Conservation (phyloP, 1,284 basidiomycete species). For the Sporisorium iseilematis-ciliati region DNA sequence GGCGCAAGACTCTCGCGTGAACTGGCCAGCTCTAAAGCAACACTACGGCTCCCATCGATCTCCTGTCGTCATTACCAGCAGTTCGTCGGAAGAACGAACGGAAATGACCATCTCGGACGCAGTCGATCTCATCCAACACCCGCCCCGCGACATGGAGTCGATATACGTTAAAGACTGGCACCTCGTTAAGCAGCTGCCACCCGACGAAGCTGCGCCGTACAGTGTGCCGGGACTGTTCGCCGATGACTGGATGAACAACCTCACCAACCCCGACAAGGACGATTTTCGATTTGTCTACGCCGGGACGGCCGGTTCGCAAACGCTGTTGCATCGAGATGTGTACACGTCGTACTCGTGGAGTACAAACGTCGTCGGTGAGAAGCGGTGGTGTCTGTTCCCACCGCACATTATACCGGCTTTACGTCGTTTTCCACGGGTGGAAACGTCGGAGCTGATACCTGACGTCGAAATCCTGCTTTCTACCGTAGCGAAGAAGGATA, state of each 20-base stretch:
- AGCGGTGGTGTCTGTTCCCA: slow-evolving; percentile 74
- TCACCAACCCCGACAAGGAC: slow-evolving; percentile 49
- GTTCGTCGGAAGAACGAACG: slow-evolving; percentile 14
- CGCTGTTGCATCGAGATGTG: slow-evolving; percentile 62
- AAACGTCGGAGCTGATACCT: slow-evolving; percentile 60
- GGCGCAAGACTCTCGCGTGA: neutral
- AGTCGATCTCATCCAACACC: slow-evolving; percentile 29
- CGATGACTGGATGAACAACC: slow-evolving; percentile 73
- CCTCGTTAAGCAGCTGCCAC: slow-evolving; percentile 69
- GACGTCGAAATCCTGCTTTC: slow-evolving; percentile 12
- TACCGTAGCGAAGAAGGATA: neutral
- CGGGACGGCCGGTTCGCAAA: slow-evolving; percentile 45
- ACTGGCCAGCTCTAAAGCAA: slow-evolving; percentile 34
- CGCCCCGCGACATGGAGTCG: slow-evolving; percentile 28
- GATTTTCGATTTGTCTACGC: slow-evolving; percentile 72
- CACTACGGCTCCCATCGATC: slow-evolving; percentile 41
- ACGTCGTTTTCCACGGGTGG: slow-evolving; percentile 59
- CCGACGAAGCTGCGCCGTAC: slow-evolving; percentile 69
- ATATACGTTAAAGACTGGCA: slow-evolving; percentile 76
- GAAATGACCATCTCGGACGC: slow-evolving; percentile 44
- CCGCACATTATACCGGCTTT: slow-evolving; percentile 69
- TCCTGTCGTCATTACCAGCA: slow-evolving; percentile 37
- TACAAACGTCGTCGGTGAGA: slow-evolving; percentile 74
- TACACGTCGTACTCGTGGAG: slow-evolving; percentile 75
- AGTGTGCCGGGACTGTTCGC: slow-evolving; percentile 71